Percentiles rank a stretch among this genome's conserved stretches.
These are phyloP conservation scores for Przewalskia tangutica DNA, from an alignment of 257 asterid genomes.

Conservation along the genomic window DNA sequence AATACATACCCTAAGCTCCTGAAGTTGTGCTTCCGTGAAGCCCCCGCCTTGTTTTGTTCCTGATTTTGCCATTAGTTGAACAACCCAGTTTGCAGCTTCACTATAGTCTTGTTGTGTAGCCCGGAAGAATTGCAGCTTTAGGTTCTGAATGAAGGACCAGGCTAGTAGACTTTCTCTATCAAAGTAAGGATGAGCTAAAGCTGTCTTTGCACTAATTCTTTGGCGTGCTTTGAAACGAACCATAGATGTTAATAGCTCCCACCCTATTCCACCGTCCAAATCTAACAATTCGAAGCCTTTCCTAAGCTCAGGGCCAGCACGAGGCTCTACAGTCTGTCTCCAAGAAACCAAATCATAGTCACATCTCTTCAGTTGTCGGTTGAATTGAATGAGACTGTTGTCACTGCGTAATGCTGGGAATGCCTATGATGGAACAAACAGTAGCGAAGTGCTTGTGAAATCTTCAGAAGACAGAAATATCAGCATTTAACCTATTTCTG, in stretches of 20 bases:
- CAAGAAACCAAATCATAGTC: conserved; percentile 71
- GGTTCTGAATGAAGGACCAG: conserved; percentile 75
- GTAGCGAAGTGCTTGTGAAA: neutral
- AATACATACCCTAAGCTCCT: conserved; percentile 53
- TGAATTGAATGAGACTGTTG: conserved; percentile 70
- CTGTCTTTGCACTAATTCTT: conserved; percentile 73
- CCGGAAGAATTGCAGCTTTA: conserved; percentile 60
- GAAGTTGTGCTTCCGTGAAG: conserved; percentile 93
- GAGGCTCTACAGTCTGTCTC: conserved; percentile 67
- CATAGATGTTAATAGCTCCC: conserved; percentile 91
- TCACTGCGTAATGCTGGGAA: conserved; percentile 66
- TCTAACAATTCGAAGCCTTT: conserved; percentile 82
- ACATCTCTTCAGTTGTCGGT: conserved; percentile 81
- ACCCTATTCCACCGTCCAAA: conserved; percentile 80
- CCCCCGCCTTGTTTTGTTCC: conserved; percentile 89
- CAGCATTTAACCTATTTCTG: neutral
- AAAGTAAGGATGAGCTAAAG: conserved; percentile 92
- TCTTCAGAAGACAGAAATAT: neutral
- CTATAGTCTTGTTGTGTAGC: conserved; percentile 84
- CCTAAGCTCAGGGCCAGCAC: conserved; percentile 66
- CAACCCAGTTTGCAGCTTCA: conserved; percentile 73
- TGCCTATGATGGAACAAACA: conserved; percentile 32
- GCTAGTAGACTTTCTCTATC: conserved; percentile 82
- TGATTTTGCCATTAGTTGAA: conserved; percentile 81
- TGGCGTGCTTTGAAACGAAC: conserved; percentile 85